Evolutionary conservation across 73 alveolate species (phyloP).

Genomic region (Tetrahymena malaccensis): DNA sequence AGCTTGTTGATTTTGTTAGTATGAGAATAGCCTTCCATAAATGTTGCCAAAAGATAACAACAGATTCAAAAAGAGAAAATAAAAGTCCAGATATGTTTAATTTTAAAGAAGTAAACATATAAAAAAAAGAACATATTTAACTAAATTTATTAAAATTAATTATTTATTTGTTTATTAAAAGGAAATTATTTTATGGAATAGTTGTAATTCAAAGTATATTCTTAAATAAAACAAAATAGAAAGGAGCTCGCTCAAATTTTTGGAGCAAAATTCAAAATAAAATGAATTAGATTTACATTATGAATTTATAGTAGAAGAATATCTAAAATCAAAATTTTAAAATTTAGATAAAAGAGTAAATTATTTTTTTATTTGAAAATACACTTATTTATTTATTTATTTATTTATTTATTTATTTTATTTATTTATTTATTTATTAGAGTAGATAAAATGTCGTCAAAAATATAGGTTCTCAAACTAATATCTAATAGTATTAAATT

Average conservation of each 20-base stretch:
- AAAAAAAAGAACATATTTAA: background rate
- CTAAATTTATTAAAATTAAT: background rate
- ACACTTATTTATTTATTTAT: background rate
- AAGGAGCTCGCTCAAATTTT: background rate
- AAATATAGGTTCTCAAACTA: background rate
- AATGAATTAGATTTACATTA: background rate
- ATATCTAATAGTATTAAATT: background rate
- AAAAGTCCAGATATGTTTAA: background rate
- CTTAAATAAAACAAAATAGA: background rate
- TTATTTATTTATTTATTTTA: too few relatives aligned
- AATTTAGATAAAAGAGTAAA: background rate
- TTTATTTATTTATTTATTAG: background rate
- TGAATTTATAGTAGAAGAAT: background rate
- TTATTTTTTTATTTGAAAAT: too few relatives aligned
- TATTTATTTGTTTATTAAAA: background rate
- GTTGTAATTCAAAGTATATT: background rate
- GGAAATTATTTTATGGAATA: background rate
- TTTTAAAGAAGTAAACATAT: background rate
- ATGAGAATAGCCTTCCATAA: background rate
- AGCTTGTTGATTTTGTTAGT: background rate
- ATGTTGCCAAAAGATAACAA: background rate
- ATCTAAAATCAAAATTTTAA: background rate
- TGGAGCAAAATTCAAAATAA: background rate
- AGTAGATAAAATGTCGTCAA: background rate
- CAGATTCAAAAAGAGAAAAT: background rate